These are phyloP conservation scores for Calonectria ilicicola DNA, from an alignment of 2,329 filamentous ascomycete genomes.

Conservation along the genomic window DNA sequence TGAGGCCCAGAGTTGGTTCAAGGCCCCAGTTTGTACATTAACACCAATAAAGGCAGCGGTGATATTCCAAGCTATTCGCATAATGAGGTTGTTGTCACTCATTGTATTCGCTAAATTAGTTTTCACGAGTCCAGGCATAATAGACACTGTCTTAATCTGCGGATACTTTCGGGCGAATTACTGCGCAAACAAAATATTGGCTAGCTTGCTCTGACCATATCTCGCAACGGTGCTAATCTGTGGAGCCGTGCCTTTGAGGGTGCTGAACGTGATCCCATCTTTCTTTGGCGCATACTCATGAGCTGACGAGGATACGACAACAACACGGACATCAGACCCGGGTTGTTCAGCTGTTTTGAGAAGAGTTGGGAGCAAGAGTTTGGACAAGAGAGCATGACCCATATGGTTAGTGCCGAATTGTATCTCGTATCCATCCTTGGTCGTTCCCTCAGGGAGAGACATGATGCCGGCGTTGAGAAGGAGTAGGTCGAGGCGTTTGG, in stretches of 20 bases:
- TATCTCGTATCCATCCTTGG: constrained; percentile 58
- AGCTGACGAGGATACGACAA: constrained; percentile 20
- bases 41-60: no score
- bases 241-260: neutral
- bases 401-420: constrained; percentile 64
- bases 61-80: no score
- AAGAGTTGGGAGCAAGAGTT: constrained; percentile 49
- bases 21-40: no score
- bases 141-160: neutral
- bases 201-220: constrained; percentile 10
- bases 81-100: neutral
- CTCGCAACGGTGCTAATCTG: neutral
- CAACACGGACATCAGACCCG: constrained; percentile 44
- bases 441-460: constrained; percentile 3
- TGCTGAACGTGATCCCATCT: neutral
- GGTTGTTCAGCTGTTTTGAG: constrained; percentile 37
- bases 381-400: constrained; percentile 59
- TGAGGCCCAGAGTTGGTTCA: no score
- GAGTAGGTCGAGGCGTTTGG: constrained; percentile 54
- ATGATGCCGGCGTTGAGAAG: constrained; percentile 49
- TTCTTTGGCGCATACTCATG: neutral
- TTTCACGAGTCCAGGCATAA: neutral
- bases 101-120: neutral
- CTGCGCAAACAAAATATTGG: neutral
- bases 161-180: neutral